These are phyloP conservation scores for Hymenoscyphus scutula DNA, from an alignment of 2,329 filamentous ascomycete species.

Conservation along the genomic window DNA sequence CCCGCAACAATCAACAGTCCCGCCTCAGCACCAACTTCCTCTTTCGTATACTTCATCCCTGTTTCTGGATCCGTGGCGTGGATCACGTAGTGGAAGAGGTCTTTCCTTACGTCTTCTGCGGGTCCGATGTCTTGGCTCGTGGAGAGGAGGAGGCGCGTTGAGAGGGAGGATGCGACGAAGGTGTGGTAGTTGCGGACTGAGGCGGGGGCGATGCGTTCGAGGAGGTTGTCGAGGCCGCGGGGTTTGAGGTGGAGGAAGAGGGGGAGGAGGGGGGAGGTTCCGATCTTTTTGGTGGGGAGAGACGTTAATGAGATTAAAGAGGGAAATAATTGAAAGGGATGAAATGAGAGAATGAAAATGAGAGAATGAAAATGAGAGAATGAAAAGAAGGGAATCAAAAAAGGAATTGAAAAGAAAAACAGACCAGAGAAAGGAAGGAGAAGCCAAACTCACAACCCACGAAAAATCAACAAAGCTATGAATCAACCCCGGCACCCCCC, in stretches of 20 bases:
- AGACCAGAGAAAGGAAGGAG: background rate
- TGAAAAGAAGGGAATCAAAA: no score
- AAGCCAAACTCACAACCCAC: background rate
- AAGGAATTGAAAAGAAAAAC: no score
- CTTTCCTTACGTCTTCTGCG: background rate
- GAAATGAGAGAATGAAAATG: no score
- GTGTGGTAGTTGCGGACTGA: background rate
- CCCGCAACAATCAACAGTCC: background rate
- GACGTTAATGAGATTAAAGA: no score
- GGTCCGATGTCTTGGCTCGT: background rate
- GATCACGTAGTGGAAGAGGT: background rate
- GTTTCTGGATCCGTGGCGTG: background rate
- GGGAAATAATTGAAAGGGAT: no score
- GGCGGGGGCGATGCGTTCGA: background rate
- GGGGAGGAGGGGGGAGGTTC: background rate
- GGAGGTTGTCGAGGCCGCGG: background rate
- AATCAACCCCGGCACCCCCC: background rate
- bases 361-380: no score
- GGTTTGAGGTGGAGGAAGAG: background rate
- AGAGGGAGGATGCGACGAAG: background rate
- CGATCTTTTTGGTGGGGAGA: background rate
- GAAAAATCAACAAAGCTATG: background rate
- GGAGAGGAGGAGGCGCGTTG: background rate
- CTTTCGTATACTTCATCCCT: background rate
- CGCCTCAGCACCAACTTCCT: background rate